Conservation (phyloP, 2,329 filamentous ascomycete species). For the Lachnellula occidentalis region DNA sequence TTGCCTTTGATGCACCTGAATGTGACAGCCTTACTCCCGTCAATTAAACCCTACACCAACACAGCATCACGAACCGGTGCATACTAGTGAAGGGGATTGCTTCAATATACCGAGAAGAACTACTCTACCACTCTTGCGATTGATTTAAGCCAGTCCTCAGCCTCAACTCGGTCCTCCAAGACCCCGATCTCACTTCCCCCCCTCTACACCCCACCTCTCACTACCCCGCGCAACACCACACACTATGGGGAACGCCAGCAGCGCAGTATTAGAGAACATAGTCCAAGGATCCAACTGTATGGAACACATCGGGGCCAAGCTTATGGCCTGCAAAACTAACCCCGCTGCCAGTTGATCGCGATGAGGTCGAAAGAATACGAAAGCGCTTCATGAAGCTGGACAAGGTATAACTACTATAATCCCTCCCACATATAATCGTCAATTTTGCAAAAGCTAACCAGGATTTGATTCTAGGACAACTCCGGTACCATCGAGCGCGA, state of each 20-base stretch:
- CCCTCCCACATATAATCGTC: not conserved
- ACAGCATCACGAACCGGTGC: not conserved
- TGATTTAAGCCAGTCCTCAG: not conserved
- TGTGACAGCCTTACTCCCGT: not conserved
- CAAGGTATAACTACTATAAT: constrained; percentile 56
- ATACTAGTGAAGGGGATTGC: not conserved
- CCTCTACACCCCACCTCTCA: constrained; percentile 5
- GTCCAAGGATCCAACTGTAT: constrained; percentile 95
- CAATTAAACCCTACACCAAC: not conserved
- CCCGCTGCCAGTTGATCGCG: constrained; percentile 70
- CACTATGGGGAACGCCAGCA: constrained; percentile 64
- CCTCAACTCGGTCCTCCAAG: not conserved
- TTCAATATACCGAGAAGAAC: not conserved
- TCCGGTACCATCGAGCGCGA: constrained; percentile 98
- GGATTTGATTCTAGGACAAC: constrained; percentile 66
- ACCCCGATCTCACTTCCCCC: not conserved
- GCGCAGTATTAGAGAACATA: constrained; percentile 84
- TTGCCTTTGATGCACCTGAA: not conserved
- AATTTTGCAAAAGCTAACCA: constrained; percentile 2
- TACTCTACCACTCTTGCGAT: not conserved
- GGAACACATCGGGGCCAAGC: constrained; percentile 5
- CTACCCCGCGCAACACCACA: constrained; percentile 11
- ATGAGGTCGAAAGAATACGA: constrained; percentile 90
- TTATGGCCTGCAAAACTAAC: constrained; percentile 8
- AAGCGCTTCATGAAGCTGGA: constrained; percentile 99